A percentile compares a stretch with the other conserved stretches of the same genome.
Evolutionary conservation across 2,329 filamentous ascomycete genomes (phyloP).

Genomic region (Bimuria novae-zelandiae): DNA sequence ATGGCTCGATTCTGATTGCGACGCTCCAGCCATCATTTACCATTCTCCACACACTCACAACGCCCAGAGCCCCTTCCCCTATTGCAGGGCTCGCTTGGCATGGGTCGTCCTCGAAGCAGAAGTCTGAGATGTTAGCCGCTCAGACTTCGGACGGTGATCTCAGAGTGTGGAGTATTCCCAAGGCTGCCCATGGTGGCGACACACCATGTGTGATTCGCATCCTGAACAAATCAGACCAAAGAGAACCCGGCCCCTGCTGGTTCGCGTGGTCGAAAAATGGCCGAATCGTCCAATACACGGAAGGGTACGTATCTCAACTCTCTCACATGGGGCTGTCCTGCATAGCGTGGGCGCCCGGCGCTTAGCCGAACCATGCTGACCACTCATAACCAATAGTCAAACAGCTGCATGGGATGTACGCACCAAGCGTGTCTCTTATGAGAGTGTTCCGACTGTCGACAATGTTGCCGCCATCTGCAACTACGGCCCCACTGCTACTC

Average conservation of each 20-base stretch:
- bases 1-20: slow-evolving; percentile 90
- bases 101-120: slow-evolving; percentile 92
- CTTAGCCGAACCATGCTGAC: slow-evolving; percentile 30
- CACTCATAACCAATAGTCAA: slow-evolving; percentile 58
- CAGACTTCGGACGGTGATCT: slow-evolving; percentile 92
- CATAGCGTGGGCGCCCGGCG: slow-evolving; percentile 19
- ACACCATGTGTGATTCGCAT: slow-evolving; percentile 87
- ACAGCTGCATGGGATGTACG: slow-evolving; percentile 96
- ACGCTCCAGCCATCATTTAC: slow-evolving; percentile 90
- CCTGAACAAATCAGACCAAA: slow-evolving; percentile 77
- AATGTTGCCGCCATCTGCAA: slow-evolving; percentile 81
- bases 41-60: slow-evolving; percentile 89
- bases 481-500: slow-evolving; percentile 85
- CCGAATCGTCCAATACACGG: slow-evolving; percentile 87
- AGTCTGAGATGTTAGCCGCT: slow-evolving; percentile 95
- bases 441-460: slow-evolving; percentile 82
- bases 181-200: slow-evolving; percentile 70
- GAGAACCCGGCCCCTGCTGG: slow-evolving; percentile 81
- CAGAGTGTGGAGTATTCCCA: slow-evolving; percentile 94
- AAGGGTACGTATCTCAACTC: slow-evolving; percentile 68
- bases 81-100: slow-evolving; percentile 92
- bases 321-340: slow-evolving; percentile 11
- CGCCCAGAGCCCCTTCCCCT: slow-evolving; percentile 79
- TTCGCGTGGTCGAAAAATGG: slow-evolving; percentile 99
- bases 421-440: slow-evolving; percentile 94